Conservation (phyloP, 495 filamentous ascomycete genomes). For the Penicillium salamii region DNA sequence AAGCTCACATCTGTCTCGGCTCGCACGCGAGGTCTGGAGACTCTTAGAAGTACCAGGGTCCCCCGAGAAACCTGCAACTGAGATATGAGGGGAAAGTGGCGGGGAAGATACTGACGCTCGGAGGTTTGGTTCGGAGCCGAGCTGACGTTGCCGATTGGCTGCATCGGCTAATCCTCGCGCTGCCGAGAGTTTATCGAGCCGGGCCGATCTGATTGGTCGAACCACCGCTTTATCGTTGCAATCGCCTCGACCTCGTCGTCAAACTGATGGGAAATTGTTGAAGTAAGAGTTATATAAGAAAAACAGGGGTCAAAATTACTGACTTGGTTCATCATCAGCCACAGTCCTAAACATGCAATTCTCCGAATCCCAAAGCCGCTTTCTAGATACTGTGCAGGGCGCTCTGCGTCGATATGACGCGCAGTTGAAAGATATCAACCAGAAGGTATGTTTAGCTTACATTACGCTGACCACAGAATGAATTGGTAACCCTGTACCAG, state of each 20-base stretch:
- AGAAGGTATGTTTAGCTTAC: slow-evolving; percentile 35
- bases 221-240: not conserved
- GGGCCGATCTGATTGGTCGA: not conserved
- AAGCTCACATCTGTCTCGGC: not conserved
- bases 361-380: slow-evolving; percentile 21
- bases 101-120: not conserved
- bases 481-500: slow-evolving; percentile 9
- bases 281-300: not conserved
- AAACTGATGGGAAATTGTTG: not conserved
- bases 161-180: slow-evolving; percentile 16
- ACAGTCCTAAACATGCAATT: slow-evolving; percentile 22
- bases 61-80: not conserved
- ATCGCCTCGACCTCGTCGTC: not conserved
- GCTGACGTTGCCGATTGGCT: slow-evolving; percentile 21
- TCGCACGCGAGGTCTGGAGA: not conserved
- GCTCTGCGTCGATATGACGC: slow-evolving; percentile 28
- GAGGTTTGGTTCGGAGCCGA: slow-evolving; percentile 10
- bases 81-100: slow-evolving; percentile 11
- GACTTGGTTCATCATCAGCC: too few relatives aligned
- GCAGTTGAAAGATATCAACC: slow-evolving; percentile 44
- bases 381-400: slow-evolving; percentile 28
- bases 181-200: not conserved
- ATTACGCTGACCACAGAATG: not conserved
- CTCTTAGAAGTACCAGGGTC: not conserved
- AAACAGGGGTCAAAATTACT: too few relatives aligned